Conservation (phyloP, 2,329 filamentous ascomycete species). For the Blumeriella jaapii region DNA sequence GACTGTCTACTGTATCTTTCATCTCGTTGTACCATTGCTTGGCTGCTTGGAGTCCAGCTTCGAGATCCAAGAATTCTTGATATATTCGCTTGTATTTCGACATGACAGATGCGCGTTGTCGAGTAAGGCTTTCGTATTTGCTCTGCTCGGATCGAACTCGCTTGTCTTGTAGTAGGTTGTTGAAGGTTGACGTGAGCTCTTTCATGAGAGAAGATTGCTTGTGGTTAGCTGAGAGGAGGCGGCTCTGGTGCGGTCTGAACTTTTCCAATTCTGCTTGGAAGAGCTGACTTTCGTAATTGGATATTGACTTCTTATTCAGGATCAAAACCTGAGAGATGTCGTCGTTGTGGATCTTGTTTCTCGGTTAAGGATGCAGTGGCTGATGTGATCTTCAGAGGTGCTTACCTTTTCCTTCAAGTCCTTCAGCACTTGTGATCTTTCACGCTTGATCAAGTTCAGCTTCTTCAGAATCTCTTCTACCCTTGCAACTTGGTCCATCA, state of each 20-base stretch:
- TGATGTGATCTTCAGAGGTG: neutral
- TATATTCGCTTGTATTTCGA: conserved; percentile 84
- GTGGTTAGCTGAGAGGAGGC: conserved; percentile 84
- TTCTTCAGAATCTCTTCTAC: conserved; percentile 89
- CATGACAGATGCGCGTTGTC: conserved; percentile 70
- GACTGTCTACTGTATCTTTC: conserved; percentile 83
- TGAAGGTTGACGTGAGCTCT: conserved; percentile 80
- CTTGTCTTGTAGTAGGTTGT: conserved; percentile 83
- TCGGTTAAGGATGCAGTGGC: no score
- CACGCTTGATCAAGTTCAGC: conserved; percentile 82
- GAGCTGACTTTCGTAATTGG: conserved; percentile 81
- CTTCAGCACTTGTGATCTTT: conserved; percentile 83
- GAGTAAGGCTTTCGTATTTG: conserved; percentile 82
- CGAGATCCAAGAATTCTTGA: conserved; percentile 83
- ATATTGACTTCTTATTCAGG: conserved; percentile 91
- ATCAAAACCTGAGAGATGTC: conserved; percentile 97
- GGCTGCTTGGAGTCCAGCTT: conserved; percentile 74
- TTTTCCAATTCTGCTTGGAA: conserved; percentile 98
- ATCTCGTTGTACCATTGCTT: conserved; percentile 94
- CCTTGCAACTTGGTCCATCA: conserved; percentile 76
- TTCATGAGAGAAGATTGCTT: conserved; percentile 93
- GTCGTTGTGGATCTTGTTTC: conserved; percentile 70
- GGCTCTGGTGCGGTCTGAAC: conserved; percentile 84
- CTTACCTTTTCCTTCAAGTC: conserved; percentile 93
- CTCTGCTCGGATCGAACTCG: conserved; percentile 86